phyloP scores from a whole-genome alignment of 306 rosid genomes.

The Corylus avellana region DNA sequence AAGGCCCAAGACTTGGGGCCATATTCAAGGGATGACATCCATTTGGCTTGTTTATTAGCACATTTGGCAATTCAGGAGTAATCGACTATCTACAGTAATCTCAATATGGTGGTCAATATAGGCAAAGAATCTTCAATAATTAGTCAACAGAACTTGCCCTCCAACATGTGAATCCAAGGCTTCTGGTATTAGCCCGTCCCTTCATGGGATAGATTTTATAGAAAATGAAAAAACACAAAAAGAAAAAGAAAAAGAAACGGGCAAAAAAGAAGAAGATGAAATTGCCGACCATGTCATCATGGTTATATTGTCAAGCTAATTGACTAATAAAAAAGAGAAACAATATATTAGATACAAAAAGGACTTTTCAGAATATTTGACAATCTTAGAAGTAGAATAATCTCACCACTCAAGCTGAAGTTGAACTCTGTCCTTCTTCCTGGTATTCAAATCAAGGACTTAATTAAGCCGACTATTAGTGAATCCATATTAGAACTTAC shows the following conservation, averaged over 20 bases:
- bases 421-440: constrained; percentile 83
- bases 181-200: neutral
- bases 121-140: neutral
- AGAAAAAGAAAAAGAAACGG: neutral
- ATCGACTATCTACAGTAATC: neutral
- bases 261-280: neutral
- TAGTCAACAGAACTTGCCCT: neutral
- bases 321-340: neutral
- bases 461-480: constrained; percentile 25
- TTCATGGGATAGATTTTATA: neutral
- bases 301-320: no score
- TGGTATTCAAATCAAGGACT: constrained; percentile 44
- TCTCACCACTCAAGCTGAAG: constrained; percentile 94
- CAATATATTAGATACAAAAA: neutral
- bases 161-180: neutral
- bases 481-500: constrained; percentile 18
- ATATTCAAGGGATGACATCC: neutral
- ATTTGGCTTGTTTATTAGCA: neutral
- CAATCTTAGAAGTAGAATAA: constrained; percentile 26
- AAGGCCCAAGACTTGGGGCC: neutral
- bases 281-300: neutral
- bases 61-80: neutral
- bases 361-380: constrained; percentile 22
- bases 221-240: neutral
- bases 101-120: neutral